Conservation (phyloP, 2,329 filamentous ascomycete genomes). For the Dactylonectria estremocensis region DNA sequence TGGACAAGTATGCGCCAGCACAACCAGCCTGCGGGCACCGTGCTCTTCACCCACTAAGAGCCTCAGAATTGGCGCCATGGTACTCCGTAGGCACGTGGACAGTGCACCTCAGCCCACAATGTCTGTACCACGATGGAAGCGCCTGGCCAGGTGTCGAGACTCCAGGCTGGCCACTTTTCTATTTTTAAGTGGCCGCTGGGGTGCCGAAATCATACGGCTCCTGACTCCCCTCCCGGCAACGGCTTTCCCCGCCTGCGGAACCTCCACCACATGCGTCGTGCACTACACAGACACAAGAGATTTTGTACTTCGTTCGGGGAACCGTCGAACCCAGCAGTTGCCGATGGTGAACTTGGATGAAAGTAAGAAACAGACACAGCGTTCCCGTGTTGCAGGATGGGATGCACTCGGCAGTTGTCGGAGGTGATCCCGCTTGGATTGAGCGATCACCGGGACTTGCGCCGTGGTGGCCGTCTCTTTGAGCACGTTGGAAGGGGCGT, state of each 20-base stretch:
- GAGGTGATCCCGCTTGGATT: slow-evolving; percentile 6
- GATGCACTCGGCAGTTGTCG: slow-evolving; percentile 14
- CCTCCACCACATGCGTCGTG: slow-evolving; percentile 6
- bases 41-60: no score
- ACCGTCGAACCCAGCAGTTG: slow-evolving; percentile 14
- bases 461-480: slow-evolving; percentile 9
- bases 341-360: slow-evolving; percentile 11
- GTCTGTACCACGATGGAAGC: no score
- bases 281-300: no score
- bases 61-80: no score
- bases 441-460: slow-evolving; percentile 1
- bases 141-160: no score
- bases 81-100: no score
- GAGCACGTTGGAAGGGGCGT: slow-evolving; percentile 1
- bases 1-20: no score
- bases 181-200: no score
- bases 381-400: slow-evolving; percentile 11
- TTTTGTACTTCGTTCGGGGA: slow-evolving; percentile 13
- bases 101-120: no score
- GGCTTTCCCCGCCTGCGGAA: slow-evolving; percentile 5
- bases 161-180: no score
- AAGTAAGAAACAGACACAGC: slow-evolving; percentile 16
- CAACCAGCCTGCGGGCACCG: no score
- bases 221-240: slow-evolving; percentile 1
- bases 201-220: no score